These are phyloP conservation scores for Trypanosoma theileri DNA, from an alignment of 208 protist genomes.

Conservation along the genomic window DNA sequence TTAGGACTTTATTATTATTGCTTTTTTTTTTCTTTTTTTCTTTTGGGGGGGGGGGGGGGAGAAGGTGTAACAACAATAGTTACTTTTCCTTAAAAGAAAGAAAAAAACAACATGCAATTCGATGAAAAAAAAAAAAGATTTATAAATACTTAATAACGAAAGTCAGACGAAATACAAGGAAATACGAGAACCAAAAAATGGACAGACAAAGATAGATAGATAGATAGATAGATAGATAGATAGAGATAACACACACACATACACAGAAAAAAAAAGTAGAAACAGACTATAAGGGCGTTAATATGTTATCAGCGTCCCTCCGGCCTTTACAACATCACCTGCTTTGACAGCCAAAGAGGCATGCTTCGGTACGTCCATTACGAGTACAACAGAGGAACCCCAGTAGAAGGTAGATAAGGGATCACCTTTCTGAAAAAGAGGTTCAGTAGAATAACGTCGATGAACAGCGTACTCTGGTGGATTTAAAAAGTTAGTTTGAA, in stretches of 20 bases:
- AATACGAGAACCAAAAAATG: neutral
- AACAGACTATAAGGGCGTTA: constrained; percentile 8
- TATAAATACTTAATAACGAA: neutral
- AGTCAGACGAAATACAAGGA: constrained; percentile 1
- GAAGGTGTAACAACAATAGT: no score
- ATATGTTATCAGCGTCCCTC: constrained; percentile 51
- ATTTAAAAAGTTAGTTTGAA: constrained; percentile 80
- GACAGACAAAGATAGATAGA: no score
- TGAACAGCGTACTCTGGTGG: constrained; percentile 81
- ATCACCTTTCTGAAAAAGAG: constrained; percentile 38
- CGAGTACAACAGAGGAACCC: constrained; percentile 82
- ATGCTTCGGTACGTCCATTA: constrained; percentile 72
- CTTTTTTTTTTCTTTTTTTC: neutral
- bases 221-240: constrained; percentile 11
- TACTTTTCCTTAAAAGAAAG: no score
- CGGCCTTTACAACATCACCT: constrained; percentile 69
- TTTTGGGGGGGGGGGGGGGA: no score
- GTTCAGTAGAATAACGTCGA: constrained; percentile 37
- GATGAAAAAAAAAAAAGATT: neutral
- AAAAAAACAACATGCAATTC: no score
- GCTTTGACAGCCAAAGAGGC: constrained; percentile 32
- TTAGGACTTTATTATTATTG: neutral
- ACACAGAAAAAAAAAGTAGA: constrained; percentile 14
- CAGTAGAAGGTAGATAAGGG: constrained; percentile 74
- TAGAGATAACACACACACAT: constrained; percentile 2